Conservation (phyloP, 2,329 filamentous ascomycete genomes). For the Colletotrichum acutatum region DNA sequence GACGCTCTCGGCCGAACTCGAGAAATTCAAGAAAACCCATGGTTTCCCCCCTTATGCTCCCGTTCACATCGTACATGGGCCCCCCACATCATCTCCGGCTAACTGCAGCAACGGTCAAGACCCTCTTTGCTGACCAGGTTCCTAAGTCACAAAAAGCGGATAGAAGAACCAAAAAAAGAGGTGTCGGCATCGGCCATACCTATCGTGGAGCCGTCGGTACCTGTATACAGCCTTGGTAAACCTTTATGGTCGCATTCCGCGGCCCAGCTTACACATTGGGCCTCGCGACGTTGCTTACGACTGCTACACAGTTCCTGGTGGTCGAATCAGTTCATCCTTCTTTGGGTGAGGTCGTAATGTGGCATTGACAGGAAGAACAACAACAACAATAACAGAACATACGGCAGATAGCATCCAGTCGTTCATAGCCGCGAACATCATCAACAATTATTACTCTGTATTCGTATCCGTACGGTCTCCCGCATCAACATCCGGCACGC, state of each 20-base stretch:
- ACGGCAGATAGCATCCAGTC: not conserved
- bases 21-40: not conserved
- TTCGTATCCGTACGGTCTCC: not conserved
- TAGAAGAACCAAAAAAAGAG: slow-evolving; percentile 17
- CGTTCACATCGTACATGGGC: not conserved
- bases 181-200: not conserved
- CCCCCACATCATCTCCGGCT: slow-evolving; percentile 34
- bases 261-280: not conserved
- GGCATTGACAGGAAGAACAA: not conserved
- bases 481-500: slow-evolving; percentile 2
- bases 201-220: not conserved
- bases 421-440: not conserved
- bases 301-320: not conserved
- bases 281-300: not conserved
- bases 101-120: slow-evolving; percentile 28
- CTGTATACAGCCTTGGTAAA: not conserved
- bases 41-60: not conserved
- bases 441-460: not conserved
- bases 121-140: slow-evolving; percentile 25
- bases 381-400: not conserved
- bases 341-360: not conserved
- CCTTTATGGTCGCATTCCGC: slow-evolving; percentile 1
- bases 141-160: slow-evolving; percentile 9
- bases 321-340: not conserved
- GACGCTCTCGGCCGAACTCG: not conserved